Conservation (phyloP, 2,329 filamentous ascomycete species). For the Diaporthe caulivora region DNA sequence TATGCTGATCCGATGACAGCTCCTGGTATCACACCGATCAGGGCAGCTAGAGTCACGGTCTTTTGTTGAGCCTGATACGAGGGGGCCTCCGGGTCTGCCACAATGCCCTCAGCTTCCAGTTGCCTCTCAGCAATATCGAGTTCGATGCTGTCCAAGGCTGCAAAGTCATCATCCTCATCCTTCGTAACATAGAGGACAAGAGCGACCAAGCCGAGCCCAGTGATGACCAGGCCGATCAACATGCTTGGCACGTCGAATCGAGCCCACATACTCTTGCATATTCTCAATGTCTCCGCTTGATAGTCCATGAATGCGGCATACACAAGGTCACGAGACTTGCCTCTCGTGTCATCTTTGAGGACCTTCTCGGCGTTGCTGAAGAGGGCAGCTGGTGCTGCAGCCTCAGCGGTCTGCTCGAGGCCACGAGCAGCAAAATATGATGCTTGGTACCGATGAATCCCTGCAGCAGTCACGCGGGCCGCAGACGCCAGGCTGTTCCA, state of each 20-base stretch:
- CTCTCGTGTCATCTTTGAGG: constrained; percentile 50
- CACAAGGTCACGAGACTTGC: constrained; percentile 53
- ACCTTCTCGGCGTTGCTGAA: constrained; percentile 67
- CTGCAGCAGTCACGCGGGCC: constrained; percentile 82
- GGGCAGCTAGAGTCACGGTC: constrained; percentile 53
- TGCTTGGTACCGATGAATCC: constrained; percentile 89
- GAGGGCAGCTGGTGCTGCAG: constrained; percentile 65
- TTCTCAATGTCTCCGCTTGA: constrained; percentile 80
- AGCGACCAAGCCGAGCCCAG: constrained; percentile 75
- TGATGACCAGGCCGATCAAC: constrained; percentile 80
- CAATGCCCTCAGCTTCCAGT: constrained; percentile 62
- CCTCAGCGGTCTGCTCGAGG: constrained; percentile 70
- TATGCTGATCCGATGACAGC: constrained; percentile 49
- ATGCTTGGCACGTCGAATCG: constrained; percentile 91
- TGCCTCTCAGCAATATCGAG: constrained; percentile 71
- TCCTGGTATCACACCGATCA: constrained; percentile 51
- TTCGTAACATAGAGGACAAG: constrained; percentile 80
- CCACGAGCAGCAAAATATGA: constrained; percentile 83
- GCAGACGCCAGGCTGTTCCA: constrained; percentile 84
- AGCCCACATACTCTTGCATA: constrained; percentile 91
- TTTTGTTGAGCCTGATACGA: constrained; percentile 55
- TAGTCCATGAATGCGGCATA: constrained; percentile 77
- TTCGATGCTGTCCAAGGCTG: constrained; percentile 66
- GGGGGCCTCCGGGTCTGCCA: constrained; percentile 44
- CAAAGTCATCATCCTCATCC: constrained; percentile 66